Conservation (phyloP, 768 basidiomycete genomes). For the Tricholoma sp. region DNA sequence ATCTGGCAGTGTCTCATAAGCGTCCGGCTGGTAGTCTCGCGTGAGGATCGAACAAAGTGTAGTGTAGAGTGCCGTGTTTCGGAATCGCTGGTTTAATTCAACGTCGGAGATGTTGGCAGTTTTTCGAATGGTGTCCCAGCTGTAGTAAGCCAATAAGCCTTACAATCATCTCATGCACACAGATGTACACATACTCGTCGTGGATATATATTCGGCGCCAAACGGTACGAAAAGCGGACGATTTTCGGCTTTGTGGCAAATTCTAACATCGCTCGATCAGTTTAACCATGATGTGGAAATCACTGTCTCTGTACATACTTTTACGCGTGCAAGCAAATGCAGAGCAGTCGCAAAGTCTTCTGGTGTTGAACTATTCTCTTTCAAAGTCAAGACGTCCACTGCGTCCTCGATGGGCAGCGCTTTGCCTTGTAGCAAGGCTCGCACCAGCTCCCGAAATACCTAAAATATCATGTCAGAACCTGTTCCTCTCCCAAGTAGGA, state of each 20-base stretch:
- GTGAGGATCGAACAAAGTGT: constrained; percentile 50
- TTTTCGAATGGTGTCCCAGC: constrained; percentile 74
- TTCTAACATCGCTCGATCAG: constrained; percentile 32
- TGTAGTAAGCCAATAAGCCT: constrained; percentile 21
- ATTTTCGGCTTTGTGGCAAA: constrained; percentile 63
- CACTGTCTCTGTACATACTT: constrained; percentile 31
- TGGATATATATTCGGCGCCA: constrained; percentile 89
- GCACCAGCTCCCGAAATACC: constrained; percentile 68
- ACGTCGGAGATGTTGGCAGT: constrained; percentile 75
- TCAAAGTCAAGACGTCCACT: constrained; percentile 80
- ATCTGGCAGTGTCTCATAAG: constrained; percentile 50
- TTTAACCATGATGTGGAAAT: background rate
- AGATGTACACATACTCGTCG: constrained; percentile 64
- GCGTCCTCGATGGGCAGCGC: constrained; percentile 74
- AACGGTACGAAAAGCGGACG: constrained; percentile 66
- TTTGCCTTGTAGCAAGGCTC: constrained; percentile 68
- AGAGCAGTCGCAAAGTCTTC: constrained; percentile 69
- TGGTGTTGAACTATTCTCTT: constrained; percentile 60
- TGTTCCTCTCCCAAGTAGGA: constrained; percentile 18
- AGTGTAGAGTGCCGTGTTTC: constrained; percentile 67
- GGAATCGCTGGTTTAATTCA: constrained; percentile 67
- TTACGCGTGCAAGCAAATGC: constrained; percentile 54
- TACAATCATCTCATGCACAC: background rate
- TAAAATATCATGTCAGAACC: background rate
- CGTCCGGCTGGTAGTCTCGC: constrained; percentile 35